Percentiles rank a stretch among this genome's conserved stretches.
Evolutionary conservation across 352 stramenopile species (phyloP).

Genomic region (Phytopythium oedochilum): DNA sequence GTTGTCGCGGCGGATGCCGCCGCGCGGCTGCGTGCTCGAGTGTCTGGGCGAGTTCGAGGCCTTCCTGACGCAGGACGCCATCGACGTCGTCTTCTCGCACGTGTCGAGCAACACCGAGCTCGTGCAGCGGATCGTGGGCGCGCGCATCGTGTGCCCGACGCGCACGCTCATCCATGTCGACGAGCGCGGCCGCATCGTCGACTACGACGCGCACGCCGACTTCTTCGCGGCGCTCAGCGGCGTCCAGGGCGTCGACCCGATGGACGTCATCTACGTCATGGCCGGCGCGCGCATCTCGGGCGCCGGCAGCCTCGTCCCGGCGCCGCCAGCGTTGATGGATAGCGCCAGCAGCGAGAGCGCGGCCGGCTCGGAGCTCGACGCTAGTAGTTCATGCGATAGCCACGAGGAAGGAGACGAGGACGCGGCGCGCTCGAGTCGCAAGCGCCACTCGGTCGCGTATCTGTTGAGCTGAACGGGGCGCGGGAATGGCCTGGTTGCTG

Average conservation of each 20-base stretch:
- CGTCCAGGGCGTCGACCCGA: conserved; percentile 13
- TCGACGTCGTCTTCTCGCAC: conserved; percentile 21
- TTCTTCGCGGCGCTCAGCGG: conserved; percentile 27
- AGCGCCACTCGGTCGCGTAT: conserved; percentile 4
- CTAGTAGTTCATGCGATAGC: too few relatives aligned
- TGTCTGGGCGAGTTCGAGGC: conserved; percentile 24
- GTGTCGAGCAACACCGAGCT: conserved; percentile 12
- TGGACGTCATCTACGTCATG: conserved; percentile 17
- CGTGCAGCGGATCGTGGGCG: conserved; percentile 8
- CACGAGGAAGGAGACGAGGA: not conserved
- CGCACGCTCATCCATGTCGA: conserved; percentile 30
- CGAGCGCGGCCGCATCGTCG: conserved; percentile 9
- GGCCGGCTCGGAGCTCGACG: too few relatives aligned
- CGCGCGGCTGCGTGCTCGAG: conserved; percentile 20
- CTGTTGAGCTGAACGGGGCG: not conserved
- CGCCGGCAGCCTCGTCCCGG: conserved; percentile 22
- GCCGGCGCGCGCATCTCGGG: conserved; percentile 14
- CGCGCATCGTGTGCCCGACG: conserved; percentile 22
- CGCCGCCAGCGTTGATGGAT: not conserved
- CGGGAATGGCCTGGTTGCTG: too few relatives aligned
- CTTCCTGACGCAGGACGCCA: conserved; percentile 9
- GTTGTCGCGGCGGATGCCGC: not conserved
- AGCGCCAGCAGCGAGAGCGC: not conserved
- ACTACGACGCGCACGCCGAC: conserved; percentile 29
- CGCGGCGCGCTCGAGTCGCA: not conserved